Evolutionary conservation across 495 filamentous ascomycete species (phyloP), one percentile per base, ranked within the genome.

Genomic region (Hypoxylon trugodes): DNA sequence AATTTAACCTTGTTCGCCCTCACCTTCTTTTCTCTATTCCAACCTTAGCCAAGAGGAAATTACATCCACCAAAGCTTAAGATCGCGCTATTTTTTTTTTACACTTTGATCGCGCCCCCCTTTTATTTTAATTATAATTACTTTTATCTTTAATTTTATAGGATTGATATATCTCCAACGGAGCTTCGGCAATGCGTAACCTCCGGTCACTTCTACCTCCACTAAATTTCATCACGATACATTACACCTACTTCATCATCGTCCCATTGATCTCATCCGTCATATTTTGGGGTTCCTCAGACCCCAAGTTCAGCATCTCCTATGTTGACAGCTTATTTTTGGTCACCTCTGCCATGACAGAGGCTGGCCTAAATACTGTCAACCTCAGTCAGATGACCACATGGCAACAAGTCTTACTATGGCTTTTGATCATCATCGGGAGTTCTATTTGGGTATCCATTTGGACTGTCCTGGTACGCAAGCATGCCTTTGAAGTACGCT

Each of bases 331-430:
- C 9, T 76, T 96, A 8, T 97, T 94, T 69, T 72, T 96, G 32
- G 84, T 85, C 38, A 85, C 90, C 36, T 90, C 86, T 60, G 91
- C 92, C 19, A 94, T 95, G 85, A 93, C 91, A 25, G 81, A 87
- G 47, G 89, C 92, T 26, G 89, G 89, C 0, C 76, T 93, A 26
- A 91, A 90, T 55, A 90, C 86, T 18, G 82, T 88, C 72, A 74
- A 84, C 71, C 54, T 87, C 52, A 90, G 86, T 50, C 78, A 84
- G 42, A 76, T 96, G 60, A 95, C 90, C 33, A 89, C 86, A 1
- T 90, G 88, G 70, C 93, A 96, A 69, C 93, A 96, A 68, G 72
- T 83, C 7, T 68, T 94, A 12, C 81, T 96, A 8, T 95, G 91
- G 72, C 16, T 87, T 3, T 78, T 92, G 45, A 87, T 92, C 25